Percentiles rank a stretch among this genome's conserved stretches.
phyloP scores from a whole-genome alignment of 768 basidiomycete species.

The Thelephora ganbajun region DNA sequence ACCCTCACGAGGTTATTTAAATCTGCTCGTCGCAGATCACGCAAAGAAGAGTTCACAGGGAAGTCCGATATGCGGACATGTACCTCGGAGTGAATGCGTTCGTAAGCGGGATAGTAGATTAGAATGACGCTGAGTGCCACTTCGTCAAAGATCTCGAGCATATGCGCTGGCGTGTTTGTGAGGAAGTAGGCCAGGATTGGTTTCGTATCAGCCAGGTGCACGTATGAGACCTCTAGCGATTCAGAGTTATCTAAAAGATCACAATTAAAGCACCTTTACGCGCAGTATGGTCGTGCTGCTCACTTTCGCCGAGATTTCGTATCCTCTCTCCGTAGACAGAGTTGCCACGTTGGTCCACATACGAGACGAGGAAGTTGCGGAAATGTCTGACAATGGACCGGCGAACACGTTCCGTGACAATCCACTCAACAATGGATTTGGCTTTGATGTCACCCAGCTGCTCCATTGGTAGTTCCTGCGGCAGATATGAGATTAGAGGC shows the following conservation, averaged over 20 bases:
- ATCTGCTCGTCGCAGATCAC: slow-evolving; percentile 84
- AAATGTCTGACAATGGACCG: slow-evolving; percentile 87
- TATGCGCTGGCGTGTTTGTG: slow-evolving; percentile 84
- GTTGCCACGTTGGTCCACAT: slow-evolving; percentile 80
- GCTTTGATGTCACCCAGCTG: slow-evolving; percentile 97
- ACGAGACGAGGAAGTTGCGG: slow-evolving; percentile 89
- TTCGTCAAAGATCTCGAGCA: slow-evolving; percentile 91
- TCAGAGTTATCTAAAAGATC: slow-evolving; percentile 72
- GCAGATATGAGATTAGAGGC: slow-evolving; percentile 7
- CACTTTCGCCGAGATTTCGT: slow-evolving; percentile 88
- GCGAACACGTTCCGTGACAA: slow-evolving; percentile 82
- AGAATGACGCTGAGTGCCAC: slow-evolving; percentile 91
- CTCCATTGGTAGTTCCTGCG: slow-evolving; percentile 84
- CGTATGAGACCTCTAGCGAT: slow-evolving; percentile 92
- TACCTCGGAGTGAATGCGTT: slow-evolving; percentile 94
- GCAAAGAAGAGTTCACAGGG: slow-evolving; percentile 78
- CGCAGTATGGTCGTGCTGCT: slow-evolving; percentile 11
- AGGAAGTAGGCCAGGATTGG: slow-evolving; percentile 96
- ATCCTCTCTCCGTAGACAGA: slow-evolving; percentile 95
- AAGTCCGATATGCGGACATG: slow-evolving; percentile 95
- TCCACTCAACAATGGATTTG: slow-evolving; percentile 96
- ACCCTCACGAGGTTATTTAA: slow-evolving; percentile 94
- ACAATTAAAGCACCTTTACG: not conserved
- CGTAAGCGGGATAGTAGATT: slow-evolving; percentile 91
- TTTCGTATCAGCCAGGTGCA: slow-evolving; percentile 86